Evolutionary conservation across 768 basidiomycete species (phyloP).

Genomic region (Hydnum rufescens): DNA sequence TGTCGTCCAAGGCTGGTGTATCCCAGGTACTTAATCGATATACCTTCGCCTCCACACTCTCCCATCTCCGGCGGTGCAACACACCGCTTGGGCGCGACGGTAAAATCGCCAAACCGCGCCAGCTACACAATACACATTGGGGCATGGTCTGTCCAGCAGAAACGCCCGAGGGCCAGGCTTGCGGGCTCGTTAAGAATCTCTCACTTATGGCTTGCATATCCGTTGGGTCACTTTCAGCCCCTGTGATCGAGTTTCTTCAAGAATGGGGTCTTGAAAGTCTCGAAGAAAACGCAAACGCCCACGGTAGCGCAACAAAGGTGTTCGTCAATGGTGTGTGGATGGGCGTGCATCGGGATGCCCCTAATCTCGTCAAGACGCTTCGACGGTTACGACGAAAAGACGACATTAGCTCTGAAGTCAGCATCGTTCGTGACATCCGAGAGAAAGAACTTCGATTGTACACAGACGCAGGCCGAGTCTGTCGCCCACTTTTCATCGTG

Average conservation of each 20-base stretch:
- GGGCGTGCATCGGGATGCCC: conserved; percentile 91
- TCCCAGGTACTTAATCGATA: conserved; percentile 98
- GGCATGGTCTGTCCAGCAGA: conserved; percentile 99
- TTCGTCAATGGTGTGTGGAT: conserved; percentile 99
- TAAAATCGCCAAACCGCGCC: conserved; percentile 98
- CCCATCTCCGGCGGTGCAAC: conserved; percentile 94
- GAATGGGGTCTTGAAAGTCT: conserved; percentile 95
- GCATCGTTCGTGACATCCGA: conserved; percentile 92
- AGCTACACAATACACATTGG: conserved; percentile 98
- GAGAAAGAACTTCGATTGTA: conserved; percentile 87
- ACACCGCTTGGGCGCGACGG: conserved; percentile 96
- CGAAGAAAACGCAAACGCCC: conserved; percentile 79
- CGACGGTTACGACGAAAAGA: conserved; percentile 83
- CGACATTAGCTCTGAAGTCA: conserved; percentile 90
- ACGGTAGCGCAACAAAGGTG: conserved; percentile 77
- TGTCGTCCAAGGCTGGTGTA: conserved; percentile 95
- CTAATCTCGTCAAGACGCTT: conserved; percentile 80
- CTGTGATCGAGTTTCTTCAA: conserved; percentile 94
- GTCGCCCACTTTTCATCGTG: conserved; percentile 92
- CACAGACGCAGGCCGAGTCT: conserved; percentile 93
- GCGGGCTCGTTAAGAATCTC: conserved; percentile 96
- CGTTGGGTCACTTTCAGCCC: conserved; percentile 86
- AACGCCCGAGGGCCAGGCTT: conserved; percentile 98
- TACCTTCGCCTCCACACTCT: conserved; percentile 94
- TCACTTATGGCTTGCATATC: conserved; percentile 97